Evolutionary conservation across 2,329 filamentous ascomycete species (phyloP), one percentile per base, ranked within the genome.

Genomic region (Fusarium anguioides): DNA sequence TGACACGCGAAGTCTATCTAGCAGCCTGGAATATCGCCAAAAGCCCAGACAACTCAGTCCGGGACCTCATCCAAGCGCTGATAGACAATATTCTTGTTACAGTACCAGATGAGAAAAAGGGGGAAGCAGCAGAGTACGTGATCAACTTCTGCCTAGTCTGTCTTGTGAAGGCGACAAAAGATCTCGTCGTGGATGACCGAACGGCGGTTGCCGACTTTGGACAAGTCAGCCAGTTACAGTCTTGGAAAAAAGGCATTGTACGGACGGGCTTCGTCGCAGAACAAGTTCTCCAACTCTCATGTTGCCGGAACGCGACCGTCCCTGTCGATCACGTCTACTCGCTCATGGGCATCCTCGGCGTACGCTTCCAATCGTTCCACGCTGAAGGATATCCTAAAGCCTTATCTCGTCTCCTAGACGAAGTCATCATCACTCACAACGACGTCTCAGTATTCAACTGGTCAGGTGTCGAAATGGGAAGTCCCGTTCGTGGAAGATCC

Each of bases 391-490:
- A 55, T 8, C 35, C 52, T 5, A 55, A 55, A 8, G 52, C 52
- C 1, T 2, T 55, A 15, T 40, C 52, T 0, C 52, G 52, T 2
- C 52, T 55, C 5, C 45, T 55, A 0, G 52, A 55, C 10, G 52
- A 55, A 15, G 52, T 55, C 1, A 14, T 55, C 8, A 33, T 55
- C 11, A 51, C n/a, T 2, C 44, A 55, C 10, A 55, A 55, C 9
- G 52, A 55, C 0, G 52, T 55, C 6, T 55, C 52, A 1, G 44
- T 55, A 8, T 55, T 55, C 12, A 55, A 55, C 15, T 55, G 52
- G 52, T 18, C 45, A 0, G 45, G 52, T 2, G 35, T 50, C 2
- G 17, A n/a, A 2, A 51, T 55, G 52, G 52, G 52, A 21, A 55
- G 52, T 3, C 52, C 52, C 8, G 45, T 55, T 8, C 45, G 52